Percentiles rank a stretch among this genome's conserved stretches.
Evolutionary conservation across 148 eudicot genomes (phyloP).

Genomic region (Chenopodium quinoa): DNA sequence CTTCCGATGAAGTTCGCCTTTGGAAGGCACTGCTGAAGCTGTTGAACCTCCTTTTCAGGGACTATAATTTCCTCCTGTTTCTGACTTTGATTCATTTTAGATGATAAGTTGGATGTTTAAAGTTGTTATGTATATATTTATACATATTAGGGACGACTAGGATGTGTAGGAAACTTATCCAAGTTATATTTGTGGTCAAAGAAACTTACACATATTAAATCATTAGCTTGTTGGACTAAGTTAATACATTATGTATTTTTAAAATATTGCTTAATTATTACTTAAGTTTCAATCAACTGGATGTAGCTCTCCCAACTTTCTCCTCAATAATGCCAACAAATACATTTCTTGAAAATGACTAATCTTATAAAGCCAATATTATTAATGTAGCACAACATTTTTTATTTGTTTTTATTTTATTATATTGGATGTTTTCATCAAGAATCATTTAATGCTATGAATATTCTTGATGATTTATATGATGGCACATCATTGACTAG

Average conservation of each 20-base stretch:
- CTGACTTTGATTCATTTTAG: slow-evolving; percentile 14
- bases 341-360: not conserved
- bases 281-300: not conserved
- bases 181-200: not conserved
- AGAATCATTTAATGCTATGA: not conserved
- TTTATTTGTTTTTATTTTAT: no score
- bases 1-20: slow-evolving; percentile 8
- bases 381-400: not conserved
- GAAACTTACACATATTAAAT: not conserved
- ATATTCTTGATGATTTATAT: not conserved
- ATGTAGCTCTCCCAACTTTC: not conserved
- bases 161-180: not conserved
- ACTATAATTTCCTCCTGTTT: slow-evolving; percentile 3
- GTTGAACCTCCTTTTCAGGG: slow-evolving; percentile 7
- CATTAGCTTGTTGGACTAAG: not conserved
- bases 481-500: not conserved
- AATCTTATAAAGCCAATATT: not conserved
- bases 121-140: not conserved
- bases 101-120: not conserved
- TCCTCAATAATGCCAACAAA: not conserved
- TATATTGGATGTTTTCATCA: no score
- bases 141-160: not conserved
- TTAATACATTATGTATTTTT: not conserved
- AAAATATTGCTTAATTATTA: not conserved
- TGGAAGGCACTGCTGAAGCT: slow-evolving; percentile 2